Evolutionary conservation across 2,329 filamentous ascomycete genomes (phyloP).

Genomic region (Leptographium galeiforme): DNA sequence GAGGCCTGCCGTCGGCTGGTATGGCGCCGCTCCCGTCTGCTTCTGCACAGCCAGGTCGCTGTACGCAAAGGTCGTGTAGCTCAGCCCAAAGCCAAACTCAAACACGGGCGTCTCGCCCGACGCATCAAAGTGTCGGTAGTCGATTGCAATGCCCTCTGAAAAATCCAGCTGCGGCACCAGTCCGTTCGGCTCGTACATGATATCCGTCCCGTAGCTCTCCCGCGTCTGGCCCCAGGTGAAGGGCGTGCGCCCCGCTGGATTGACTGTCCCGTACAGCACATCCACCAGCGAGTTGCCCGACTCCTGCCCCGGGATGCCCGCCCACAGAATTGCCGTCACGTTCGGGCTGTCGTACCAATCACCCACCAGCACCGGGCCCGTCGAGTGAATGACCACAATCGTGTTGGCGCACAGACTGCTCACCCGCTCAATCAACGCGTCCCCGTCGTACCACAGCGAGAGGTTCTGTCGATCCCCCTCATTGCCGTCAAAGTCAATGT

Average conservation of each 20-base stretch:
- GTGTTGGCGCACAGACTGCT: conserved; percentile 72
- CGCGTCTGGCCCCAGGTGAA: conserved; percentile 65
- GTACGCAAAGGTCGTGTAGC: conserved; percentile 68
- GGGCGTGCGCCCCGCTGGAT: conserved; percentile 62
- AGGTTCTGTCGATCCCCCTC: conserved; percentile 84
- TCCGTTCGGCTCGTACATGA: conserved; percentile 50
- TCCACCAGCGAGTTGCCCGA: conserved; percentile 67
- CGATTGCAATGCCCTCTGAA: conserved; percentile 66
- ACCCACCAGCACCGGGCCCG: conserved; percentile 64
- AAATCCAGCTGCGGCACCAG: conserved; percentile 60
- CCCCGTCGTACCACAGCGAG: conserved; percentile 74
- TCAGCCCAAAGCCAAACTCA: conserved; percentile 71
- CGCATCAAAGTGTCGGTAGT: conserved; percentile 65
- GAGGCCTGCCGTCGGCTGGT: conserved; percentile 44
- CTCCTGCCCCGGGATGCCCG: conserved; percentile 70
- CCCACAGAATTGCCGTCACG: conserved; percentile 72
- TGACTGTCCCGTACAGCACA: conserved; percentile 67
- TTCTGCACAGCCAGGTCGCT: conserved; percentile 45
- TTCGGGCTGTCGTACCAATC: conserved; percentile 66
- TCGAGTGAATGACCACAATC: conserved; percentile 79
- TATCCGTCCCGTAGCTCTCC: conserved; percentile 53
- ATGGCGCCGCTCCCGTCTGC: conserved; percentile 34
- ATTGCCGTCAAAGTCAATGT: conserved; percentile 70
- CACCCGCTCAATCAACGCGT: conserved; percentile 69
- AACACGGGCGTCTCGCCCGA: conserved; percentile 54